These are phyloP conservation scores for Candida ficus DNA, from an alignment of 805 yeast genomes.

Conservation along the genomic window DNA sequence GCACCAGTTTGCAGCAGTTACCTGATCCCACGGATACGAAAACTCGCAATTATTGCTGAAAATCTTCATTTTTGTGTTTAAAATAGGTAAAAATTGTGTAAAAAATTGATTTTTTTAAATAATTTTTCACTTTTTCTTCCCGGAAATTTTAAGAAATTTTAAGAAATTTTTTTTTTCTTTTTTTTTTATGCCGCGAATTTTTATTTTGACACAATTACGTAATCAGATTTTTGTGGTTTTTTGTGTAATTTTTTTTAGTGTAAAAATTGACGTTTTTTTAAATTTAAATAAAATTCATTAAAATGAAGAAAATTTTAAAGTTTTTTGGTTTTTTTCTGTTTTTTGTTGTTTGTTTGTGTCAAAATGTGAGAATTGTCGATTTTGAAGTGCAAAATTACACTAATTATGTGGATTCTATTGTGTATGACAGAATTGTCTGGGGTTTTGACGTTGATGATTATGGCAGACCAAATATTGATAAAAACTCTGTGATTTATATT, in stretches of 20 bases:
- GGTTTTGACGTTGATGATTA: not conserved
- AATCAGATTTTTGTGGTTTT: too few species aligned
- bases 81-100: not conserved
- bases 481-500: not conserved
- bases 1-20: slow-evolving; percentile 94
- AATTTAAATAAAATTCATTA: too few species aligned
- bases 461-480: not conserved
- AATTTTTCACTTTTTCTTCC: not conserved
- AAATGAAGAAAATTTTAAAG: too few species aligned
- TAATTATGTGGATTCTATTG: too few species aligned
- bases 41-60: slow-evolving; percentile 68
- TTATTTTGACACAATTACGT: slow-evolving; percentile 1
- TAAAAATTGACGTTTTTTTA: too few species aligned
- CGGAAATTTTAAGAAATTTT: too few species aligned
- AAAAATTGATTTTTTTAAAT: not conserved
- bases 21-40: slow-evolving; percentile 88
- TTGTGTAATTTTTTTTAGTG: too few species aligned
- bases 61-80: slow-evolving; percentile 56
- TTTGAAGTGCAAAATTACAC: too few species aligned
- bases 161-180: too few species aligned
- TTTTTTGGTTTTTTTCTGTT: too few species aligned
- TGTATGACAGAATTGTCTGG: not conserved
- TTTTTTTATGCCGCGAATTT: not conserved
- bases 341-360: too few species aligned
- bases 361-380: too few species aligned